Percentiles rank a stretch among this genome's conserved stretches.
phyloP scores from a whole-genome alignment of 2,329 filamentous ascomycete genomes.

The Hansfordia pulvinata region DNA sequence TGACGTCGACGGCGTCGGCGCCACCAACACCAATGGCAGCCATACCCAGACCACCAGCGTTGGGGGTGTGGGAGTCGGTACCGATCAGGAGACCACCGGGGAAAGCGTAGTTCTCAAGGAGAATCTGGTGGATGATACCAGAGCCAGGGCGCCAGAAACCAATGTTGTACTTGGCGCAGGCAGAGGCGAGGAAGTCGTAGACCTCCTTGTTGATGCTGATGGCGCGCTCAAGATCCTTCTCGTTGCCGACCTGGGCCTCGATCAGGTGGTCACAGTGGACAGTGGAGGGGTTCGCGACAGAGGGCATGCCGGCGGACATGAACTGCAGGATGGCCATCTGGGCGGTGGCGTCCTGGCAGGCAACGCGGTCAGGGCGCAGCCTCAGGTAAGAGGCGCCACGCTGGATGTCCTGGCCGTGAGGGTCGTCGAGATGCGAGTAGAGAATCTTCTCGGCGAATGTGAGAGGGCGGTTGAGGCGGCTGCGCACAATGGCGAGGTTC shows the following conservation, averaged over 20 bases:
- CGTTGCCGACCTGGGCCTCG: constrained; percentile 86
- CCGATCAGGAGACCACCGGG: constrained; percentile 95
- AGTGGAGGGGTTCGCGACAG: constrained; percentile 85
- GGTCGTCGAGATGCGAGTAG: constrained; percentile 97
- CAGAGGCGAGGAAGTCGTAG: constrained; percentile 88
- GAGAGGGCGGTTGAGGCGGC: constrained; percentile 81
- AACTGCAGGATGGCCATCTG: constrained; percentile 99
- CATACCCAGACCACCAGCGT: constrained; percentile 93
- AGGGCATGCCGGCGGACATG: constrained; percentile 96
- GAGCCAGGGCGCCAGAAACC: constrained; percentile 99
- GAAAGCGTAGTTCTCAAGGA: constrained; percentile 98
- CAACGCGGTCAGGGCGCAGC: constrained; percentile 91
- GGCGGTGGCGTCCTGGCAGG: constrained; percentile 97
- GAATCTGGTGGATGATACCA: constrained; percentile 98
- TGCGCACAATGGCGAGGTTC: constrained; percentile 83
- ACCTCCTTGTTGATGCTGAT: constrained; percentile 97
- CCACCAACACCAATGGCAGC: constrained; percentile 91
- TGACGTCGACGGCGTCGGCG: constrained; percentile 96
- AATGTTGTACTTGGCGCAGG: constrained; percentile 99
- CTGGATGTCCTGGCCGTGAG: constrained; percentile 90
- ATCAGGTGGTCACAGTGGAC: constrained; percentile 99
- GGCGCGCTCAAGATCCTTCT: constrained; percentile 85
- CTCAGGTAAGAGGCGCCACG: constrained; percentile 92
- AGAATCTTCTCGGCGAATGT: constrained; percentile 97
- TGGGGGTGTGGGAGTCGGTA: constrained; percentile 96